Evolutionary conservation across 2,329 filamentous ascomycete species (phyloP), one percentile per base, ranked within the genome.

Genomic region (Venturia nashicola): DNA sequence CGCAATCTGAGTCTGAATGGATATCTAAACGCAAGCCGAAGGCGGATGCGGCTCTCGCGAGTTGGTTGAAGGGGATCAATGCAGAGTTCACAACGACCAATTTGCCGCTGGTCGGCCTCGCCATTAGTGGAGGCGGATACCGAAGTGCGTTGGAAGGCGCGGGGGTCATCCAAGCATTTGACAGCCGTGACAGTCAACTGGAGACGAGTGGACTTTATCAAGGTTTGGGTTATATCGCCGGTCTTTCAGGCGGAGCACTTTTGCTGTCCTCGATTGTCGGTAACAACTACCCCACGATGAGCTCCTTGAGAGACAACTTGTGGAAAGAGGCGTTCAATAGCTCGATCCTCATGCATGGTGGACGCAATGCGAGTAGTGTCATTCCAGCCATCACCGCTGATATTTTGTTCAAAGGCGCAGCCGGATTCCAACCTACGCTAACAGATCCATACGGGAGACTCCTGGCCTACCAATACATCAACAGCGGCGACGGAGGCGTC

Each of bases 241-340:
- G 76, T 8, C 71, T 80, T 3, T 79, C 77, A 14, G 77, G 77
- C 20, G 78, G 79, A 48, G 68, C 71, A 1, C 80, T 77, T 78
- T 70, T 80, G 27, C 67, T 80, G 0, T 75, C 74, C 2, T 78
- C 77, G 2, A 62, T 80, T 20, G 73, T 74, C 12, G 78, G 76
- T 12, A 79, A 79, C 69, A 76, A 80, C 66, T 79, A 75, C 68
- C 76, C 77, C 2, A 79, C 77, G 1, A 72, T 80, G 59, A 73
- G 72, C 4, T 71, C 70, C 34, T 69, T 81, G 6, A 68, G 71
- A 32, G 69, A 74, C 16, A 71, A 69, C 16, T 68, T 79, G 3
- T 81, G 78, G 78, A 68, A 73, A 36, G 42, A 69, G n/a, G 71
- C 72, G 1, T 75, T 80, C 65, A 64, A 71, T 48, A 69, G 75